phyloP scores from a whole-genome alignment of 78 protist genomes.

The Ministeria vibrans region DNA sequence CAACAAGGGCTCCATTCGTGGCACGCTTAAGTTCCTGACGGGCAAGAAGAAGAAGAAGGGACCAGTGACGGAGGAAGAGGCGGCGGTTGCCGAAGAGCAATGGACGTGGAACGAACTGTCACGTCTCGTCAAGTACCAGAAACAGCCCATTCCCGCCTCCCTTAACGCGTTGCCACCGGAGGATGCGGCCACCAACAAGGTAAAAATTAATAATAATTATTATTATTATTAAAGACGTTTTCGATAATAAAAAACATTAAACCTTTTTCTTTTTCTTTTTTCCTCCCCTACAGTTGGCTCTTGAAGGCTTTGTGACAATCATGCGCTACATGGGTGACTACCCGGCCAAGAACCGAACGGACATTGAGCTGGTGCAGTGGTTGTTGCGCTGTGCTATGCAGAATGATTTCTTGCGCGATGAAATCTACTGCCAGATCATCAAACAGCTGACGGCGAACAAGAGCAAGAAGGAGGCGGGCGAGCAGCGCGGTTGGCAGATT shows the following conservation, averaged over 20 bases:
- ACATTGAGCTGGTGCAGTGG: neutral
- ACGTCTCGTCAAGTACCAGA: neutral
- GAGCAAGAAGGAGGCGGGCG: neutral
- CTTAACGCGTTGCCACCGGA: neutral
- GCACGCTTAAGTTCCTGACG: slow-evolving; percentile 1
- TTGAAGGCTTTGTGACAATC: neutral
- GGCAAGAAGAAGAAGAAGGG: neutral
- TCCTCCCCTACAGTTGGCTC: too few species aligned
- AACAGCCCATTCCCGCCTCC: slow-evolving; percentile 6
- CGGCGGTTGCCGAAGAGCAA: neutral
- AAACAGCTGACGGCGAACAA: slow-evolving; percentile 2
- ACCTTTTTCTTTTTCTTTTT: too few species aligned
- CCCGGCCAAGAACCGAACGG: neutral
- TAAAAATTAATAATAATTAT: too few species aligned
- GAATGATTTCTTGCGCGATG: neutral
- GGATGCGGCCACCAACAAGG: neutral
- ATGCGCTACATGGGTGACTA: slow-evolving; percentile 24
- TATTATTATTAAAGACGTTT: too few species aligned
- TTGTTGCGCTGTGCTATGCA: neutral
- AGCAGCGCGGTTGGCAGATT: neutral
- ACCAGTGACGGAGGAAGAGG: neutral
- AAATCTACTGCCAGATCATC: slow-evolving; percentile 4
- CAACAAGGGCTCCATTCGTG: neutral
- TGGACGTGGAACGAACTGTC: slow-evolving; percentile 1
- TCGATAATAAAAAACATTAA: too few species aligned